Base-by-base conservation (phyloP, 2,329 filamentous ascomycete species). In the Aspergillus quadrilineatus region DNA sequence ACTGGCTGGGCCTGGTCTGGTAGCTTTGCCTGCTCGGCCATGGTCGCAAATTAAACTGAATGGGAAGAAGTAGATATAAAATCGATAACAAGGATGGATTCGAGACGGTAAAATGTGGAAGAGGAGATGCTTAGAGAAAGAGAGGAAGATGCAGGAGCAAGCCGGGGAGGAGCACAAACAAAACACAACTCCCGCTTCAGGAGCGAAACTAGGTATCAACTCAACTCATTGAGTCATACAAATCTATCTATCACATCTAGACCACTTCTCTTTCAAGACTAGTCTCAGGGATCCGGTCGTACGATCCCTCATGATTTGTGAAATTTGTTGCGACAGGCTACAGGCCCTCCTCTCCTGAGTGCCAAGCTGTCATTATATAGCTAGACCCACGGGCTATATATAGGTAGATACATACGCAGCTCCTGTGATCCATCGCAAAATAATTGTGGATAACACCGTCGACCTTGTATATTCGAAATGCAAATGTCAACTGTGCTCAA, bases 1-100 rank as follows among this genome's bases (percentile, higher is more conserved):
- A 44, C 36, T 12, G 51, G 12, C 42, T 41, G 51, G 8, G 50
- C 37, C 53, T 59, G 57, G 36, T 56, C 53, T 9, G 50, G 53
- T 6, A 50, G 39, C 43, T 51, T 54, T n/a, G 42, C 44, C 34
- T 56, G 58, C 15, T 60, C 55, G 53, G 56, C 37, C 58, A 60
- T 60, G 17, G 22, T 58, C 47, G 29, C 36, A 28, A 37, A 34
- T 36, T 14, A 15, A 7, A 41, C 12, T 41, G 7, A 45, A 30
- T 8, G 39, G 9, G 44, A 26, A 5, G 30, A 29, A 43, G 9
- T 26, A 49, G 17, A 29, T 42, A 44, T 37, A 46, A 12, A 26
- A 10, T n/a, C 50, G 34, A 29, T 32, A 54, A 50, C 36, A n/a
- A 34, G 50, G 34, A 39, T 28, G 45, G 14, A 41, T 17, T 26